Evolutionary conservation across 306 rosid species (phyloP).

Genomic region (Prunus dulcis): DNA sequence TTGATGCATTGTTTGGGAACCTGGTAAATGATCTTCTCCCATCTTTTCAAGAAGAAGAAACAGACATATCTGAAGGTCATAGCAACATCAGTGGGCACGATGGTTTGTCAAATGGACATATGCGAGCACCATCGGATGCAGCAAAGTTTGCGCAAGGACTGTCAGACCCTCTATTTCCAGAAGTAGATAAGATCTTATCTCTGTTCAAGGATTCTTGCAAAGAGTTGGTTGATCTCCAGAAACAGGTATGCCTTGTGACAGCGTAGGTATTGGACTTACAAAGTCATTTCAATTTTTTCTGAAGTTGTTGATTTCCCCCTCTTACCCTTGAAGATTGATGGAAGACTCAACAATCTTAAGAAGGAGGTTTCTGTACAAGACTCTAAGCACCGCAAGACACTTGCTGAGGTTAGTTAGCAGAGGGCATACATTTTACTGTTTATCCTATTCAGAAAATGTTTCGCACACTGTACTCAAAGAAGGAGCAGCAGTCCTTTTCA

Average conservation of each 20-base stretch:
- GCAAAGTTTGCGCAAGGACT: constrained; percentile 51
- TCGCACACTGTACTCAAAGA: background rate
- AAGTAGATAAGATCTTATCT: constrained; percentile 79
- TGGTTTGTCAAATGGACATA: constrained; percentile 59
- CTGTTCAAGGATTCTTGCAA: constrained; percentile 88
- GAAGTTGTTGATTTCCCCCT: constrained; percentile 2
- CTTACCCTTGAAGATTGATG: constrained; percentile 68
- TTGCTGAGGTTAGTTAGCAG: constrained; percentile 68
- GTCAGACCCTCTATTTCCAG: constrained; percentile 71
- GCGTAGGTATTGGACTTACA: background rate
- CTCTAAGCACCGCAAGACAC: constrained; percentile 89
- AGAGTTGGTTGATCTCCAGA: constrained; percentile 88
- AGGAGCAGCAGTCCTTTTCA: background rate
- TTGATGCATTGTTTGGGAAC: constrained; percentile 90
- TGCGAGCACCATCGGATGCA: constrained; percentile 46
- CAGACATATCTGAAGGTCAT: constrained; percentile 61
- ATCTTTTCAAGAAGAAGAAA: constrained; percentile 68
- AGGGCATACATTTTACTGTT: background rate
- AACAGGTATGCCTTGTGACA: constrained; percentile 54
- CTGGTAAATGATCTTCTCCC: constrained; percentile 91
- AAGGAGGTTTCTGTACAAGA: constrained; percentile 91
- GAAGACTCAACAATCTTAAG: constrained; percentile 73
- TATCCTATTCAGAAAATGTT: background rate
- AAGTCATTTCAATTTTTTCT: background rate
- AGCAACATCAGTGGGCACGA: constrained; percentile 35